Base-by-base conservation (phyloP, 179 eudicot species). In the Spinacia oleracea region DNA sequence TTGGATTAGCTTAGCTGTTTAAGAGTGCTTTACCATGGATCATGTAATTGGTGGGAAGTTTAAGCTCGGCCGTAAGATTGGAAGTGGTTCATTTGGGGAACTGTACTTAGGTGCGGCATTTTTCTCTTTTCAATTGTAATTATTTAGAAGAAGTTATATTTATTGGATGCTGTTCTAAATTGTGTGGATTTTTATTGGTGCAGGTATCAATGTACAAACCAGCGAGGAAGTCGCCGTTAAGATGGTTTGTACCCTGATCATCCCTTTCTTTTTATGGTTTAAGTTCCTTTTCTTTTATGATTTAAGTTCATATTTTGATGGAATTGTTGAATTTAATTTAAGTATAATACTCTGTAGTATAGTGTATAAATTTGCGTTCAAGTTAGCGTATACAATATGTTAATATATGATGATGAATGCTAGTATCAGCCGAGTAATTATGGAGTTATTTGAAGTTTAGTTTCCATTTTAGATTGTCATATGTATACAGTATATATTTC, bases 61-160 rank as follows among this genome's bases (percentile, higher is more conserved):
- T 80, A 90, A 91, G 93, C 91, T 94, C 20, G 98, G 98, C 75
- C 85, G 98, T 66, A 94, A 92, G 89, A 90, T 94, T 79, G 98
- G 98, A 43, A 94, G 97, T 73, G 98, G 98, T 84, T 94, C 97
- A 10, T 94, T 94, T 87, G 98, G 97, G 23, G 97, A 94, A 87
- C 91, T 94, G 53, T 94, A 88, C 85, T 84, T 92, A 84, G 98
- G 98, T 94, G 81, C 66, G 42, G 42, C 10, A 40, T 51, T 31
- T 32, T 32, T 25, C 2, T 21, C 35, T n/a, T 34, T 6, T 59
- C 6, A 20, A 63, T 63, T 29, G 0, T 1, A 23, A 25, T 12
- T 38, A 50, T 62, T 23, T n/a, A 21, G 16, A 29, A 42, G 5
- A 77, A 48, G 35, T 53, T 63, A 70, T 77, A 68, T 31, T 74